Evolutionary conservation across 805 yeast genomes (phyloP).

Genomic region (Geotrichum ghanense): DNA sequence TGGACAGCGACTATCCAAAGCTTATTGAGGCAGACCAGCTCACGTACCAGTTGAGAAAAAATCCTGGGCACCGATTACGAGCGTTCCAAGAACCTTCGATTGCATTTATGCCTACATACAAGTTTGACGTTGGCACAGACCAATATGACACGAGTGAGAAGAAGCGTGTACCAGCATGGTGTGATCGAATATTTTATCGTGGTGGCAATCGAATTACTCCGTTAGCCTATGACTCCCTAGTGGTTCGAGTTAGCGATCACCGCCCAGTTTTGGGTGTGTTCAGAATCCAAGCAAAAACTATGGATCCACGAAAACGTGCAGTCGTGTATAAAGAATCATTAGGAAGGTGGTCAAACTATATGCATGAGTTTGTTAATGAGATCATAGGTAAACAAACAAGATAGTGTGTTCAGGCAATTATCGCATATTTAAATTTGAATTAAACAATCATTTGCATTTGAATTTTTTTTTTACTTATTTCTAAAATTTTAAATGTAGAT

Average conservation of each 20-base stretch:
- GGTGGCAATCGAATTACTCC: slow-evolving; percentile 50
- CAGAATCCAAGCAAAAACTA: slow-evolving; percentile 47
- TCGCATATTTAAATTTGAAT: too few relatives aligned
- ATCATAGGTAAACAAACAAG: too few relatives aligned
- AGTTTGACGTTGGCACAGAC: slow-evolving; percentile 78
- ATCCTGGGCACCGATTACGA: slow-evolving; percentile 47
- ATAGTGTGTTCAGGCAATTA: too few relatives aligned
- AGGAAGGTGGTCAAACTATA: background rate
- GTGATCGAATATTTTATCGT: slow-evolving; percentile 73
- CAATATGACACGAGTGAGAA: slow-evolving; percentile 84
- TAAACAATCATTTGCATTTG: too few relatives aligned
- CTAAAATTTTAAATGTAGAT: too few relatives aligned
- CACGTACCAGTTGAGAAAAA: slow-evolving; percentile 65
- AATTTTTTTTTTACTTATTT: too few relatives aligned
- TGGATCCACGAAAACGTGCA: slow-evolving; percentile 36
- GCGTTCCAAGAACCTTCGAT: slow-evolving; percentile 74
- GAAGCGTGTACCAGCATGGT: slow-evolving; percentile 94
- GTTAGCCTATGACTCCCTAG: slow-evolving; percentile 44
- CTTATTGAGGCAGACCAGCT: slow-evolving; percentile 71
- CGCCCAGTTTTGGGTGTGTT: slow-evolving; percentile 77
- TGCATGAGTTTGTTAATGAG: background rate
- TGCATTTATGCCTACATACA: slow-evolving; percentile 82
- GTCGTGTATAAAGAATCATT: slow-evolving; percentile 4
- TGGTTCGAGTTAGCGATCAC: slow-evolving; percentile 71
- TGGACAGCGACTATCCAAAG: slow-evolving; percentile 34